Base-by-base conservation (phyloP, 805 yeast species). In the Lipomyces anomalus region DNA sequence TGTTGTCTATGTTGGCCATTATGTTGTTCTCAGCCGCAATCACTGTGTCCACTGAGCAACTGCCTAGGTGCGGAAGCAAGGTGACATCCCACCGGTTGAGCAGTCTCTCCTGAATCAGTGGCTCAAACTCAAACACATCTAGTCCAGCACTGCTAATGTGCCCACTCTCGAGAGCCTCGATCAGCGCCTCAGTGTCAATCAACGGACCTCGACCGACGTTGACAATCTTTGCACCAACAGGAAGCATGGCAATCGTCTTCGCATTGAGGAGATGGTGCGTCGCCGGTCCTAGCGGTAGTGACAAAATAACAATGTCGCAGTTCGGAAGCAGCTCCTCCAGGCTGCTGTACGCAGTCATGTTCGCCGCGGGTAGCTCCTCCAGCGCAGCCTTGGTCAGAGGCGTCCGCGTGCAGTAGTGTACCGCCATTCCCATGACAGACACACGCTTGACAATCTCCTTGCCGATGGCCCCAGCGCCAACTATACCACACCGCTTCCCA, bases 381-480 rank as follows among this genome's bases (percentile, higher is more conserved):
- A 76, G 83, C 43, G 72, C 60, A 22, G 73, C 79, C 0, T 73
- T 65, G 7, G 67, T 44, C 44, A 76, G 67, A 36, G 69, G 68
- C 32, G 60, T 57, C 38, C 83, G 68, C 64, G 78, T 78, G 63
- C 76, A 65, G 64, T 79, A 79, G 41, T 73, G 57, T 52, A 76
- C 67, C 38, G 61, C 69, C 57, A 76, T 74, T 3, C 76, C 76
- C 57, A 78, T 72, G 2, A 73, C 75, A 43, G 49, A 47, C 45
- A 71, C 66, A 53, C 79, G 68, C 57, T 75, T 76, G 29, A 78
- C 71, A 45, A 77, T 68, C 7, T 75, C 72, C 23, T 76, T 67
- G 41, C 83, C 84, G 60, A 78, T 76, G 5, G 82, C 82, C 4
- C 84, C 84, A 71, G 79, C 67, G 2, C 84, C 84, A 32, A 78